Evolutionary conservation across 352 stramenopile species (phyloP).

Genomic region (Globisporangium uncinulatum): DNA sequence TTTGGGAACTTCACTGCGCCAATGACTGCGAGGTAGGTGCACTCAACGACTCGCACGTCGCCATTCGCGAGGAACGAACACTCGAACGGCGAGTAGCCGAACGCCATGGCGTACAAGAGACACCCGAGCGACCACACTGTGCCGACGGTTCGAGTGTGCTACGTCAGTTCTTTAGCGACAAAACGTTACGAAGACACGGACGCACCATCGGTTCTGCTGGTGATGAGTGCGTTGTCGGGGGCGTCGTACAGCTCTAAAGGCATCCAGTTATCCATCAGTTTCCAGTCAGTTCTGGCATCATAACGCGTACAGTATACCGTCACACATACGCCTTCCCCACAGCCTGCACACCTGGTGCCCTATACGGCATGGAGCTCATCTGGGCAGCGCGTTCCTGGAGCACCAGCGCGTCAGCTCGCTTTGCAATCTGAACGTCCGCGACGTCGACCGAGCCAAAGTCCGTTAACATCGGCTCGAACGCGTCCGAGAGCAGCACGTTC

Average conservation of each 20-base stretch:
- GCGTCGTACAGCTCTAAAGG: constrained; percentile 83
- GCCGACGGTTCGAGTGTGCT: background rate
- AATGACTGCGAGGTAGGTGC: constrained; percentile 83
- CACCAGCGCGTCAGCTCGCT: constrained; percentile 72
- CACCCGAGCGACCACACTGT: constrained; percentile 87
- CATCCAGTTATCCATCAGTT: too few species aligned
- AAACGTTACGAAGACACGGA: background rate
- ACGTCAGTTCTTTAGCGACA: background rate
- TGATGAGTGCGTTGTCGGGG: constrained; percentile 58
- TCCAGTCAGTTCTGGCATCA: too few species aligned
- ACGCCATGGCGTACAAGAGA: constrained; percentile 84
- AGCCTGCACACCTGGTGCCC: constrained; percentile 53
- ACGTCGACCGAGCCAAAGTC: constrained; percentile 81
- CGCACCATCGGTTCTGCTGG: constrained; percentile 64
- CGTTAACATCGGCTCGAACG: constrained; percentile 80
- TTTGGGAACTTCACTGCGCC: constrained; percentile 77
- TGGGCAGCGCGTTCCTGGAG: constrained; percentile 81
- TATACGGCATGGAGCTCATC: constrained; percentile 83
- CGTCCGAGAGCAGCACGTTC: constrained; percentile 78
- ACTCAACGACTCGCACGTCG: constrained; percentile 69
- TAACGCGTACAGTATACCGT: too few species aligned
- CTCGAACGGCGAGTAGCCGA: constrained; percentile 88
- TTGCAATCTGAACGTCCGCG: constrained; percentile 59
- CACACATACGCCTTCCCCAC: too few species aligned
- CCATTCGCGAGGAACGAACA: constrained; percentile 74